Evolutionary conservation across 1,139 yeast genomes (phyloP).

Genomic region (Debaryomyces coudertii): DNA sequence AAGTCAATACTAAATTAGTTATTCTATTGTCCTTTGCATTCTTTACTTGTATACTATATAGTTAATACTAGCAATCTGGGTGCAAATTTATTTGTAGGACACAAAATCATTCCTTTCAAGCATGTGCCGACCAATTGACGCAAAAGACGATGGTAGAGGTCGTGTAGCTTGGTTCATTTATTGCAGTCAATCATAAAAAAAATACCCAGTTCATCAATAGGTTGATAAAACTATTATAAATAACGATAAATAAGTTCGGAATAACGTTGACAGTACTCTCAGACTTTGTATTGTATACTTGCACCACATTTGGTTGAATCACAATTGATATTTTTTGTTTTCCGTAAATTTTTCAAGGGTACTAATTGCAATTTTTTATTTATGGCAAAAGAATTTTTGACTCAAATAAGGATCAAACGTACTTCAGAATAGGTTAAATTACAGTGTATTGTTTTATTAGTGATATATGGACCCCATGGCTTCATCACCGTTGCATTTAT

Average conservation of each 20-base stretch:
- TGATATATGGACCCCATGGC: neutral
- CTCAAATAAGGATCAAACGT: neutral
- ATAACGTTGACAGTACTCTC: neutral
- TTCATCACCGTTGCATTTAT: conserved; percentile 1
- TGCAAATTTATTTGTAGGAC: conserved; percentile 6
- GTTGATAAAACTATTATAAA: neutral
- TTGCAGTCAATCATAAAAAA: conserved; percentile 9
- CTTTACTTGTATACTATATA: neutral
- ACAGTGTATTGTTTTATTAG: neutral
- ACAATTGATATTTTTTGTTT: neutral
- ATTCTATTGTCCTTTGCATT: neutral
- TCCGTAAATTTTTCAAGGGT: conserved; percentile 4
- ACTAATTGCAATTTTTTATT: conserved; percentile 1
- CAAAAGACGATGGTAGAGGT: conserved; percentile 4
- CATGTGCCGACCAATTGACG: conserved; percentile 1
- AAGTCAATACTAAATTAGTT: neutral
- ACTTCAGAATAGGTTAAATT: neutral
- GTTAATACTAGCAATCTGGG: conserved; percentile 3
- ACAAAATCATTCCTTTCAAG: neutral
- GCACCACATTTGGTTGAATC: neutral
- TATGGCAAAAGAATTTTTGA: conserved; percentile 1
- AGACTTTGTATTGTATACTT: neutral
- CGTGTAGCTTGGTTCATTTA: conserved; percentile 6
- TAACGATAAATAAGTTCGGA: neutral
- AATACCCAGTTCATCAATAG: neutral